Evolutionary conservation across 371 early-diverging fungal species (phyloP), one percentile per base, ranked within the genome.

Genomic region (Circinella umbellata): DNA sequence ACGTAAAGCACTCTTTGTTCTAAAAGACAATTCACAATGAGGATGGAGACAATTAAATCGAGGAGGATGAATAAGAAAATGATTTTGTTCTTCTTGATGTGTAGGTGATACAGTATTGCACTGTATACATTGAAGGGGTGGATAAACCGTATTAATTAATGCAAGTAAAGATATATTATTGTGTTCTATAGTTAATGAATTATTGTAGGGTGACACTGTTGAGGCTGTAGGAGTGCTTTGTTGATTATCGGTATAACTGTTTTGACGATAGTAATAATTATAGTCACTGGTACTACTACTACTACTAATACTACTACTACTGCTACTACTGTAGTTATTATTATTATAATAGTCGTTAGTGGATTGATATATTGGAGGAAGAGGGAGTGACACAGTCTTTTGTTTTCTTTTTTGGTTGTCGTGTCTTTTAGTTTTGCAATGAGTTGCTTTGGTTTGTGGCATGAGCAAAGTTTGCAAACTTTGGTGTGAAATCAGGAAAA

Each of bases 91-190:
- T 35, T 65, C 68, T 53, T 38, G 13, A 38, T 18, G n/a, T 47
- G 48, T 64, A n/a, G 4, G 17, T 39, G 55, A 71, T 14, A 39
- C 66, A 18, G 49, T 37, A 39, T 69, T 67, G 48, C 75, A 75
- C 27, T 39, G 37, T 13, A 57, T 46, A 37, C 75, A 75, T 20
- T 64, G 37, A 20, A 57, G 51, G 1, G 69, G 71, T n/a, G 75
- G 75, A 71, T 75, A 75, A 17, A 68, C 71, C 1, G 63, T 67
- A 53, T 75, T 66, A 27, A 75, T 64, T 35, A 71, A 63, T 34
- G 67, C 64, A 17, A 71, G 62, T 36, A 75, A 46, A 6, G 75
- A 64, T 18, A n/a, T 64, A 48, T 74, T 51, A 36, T 49, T 48
- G 53, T 74, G 67, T 37, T 74, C 64, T 47, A 74, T 69, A 7